Percentiles rank a stretch among this genome's conserved stretches.
Evolutionary conservation across 208 protist genomes (phyloP).

Genomic region (Trypanosoma mega): DNA sequence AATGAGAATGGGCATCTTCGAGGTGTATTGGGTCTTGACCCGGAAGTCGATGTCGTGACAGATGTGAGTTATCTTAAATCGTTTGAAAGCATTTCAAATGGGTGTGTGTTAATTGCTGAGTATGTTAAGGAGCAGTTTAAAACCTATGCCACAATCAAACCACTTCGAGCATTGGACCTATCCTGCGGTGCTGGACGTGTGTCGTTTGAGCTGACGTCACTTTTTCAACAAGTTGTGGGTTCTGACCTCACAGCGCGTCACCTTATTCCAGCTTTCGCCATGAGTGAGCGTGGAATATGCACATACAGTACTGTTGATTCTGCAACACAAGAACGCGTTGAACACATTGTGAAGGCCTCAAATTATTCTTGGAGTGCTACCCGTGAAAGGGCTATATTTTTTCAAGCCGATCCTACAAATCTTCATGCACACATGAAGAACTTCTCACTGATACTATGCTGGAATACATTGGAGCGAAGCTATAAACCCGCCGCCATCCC

Average conservation of each 20-base stretch:
- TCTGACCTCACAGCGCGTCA: conserved; percentile 81
- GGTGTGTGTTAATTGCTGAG: conserved; percentile 69
- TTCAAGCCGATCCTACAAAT: conserved; percentile 88
- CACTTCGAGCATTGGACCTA: conserved; percentile 73
- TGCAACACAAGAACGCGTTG: conserved; percentile 29
- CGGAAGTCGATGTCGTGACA: conserved; percentile 75
- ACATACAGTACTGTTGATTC: conserved; percentile 55
- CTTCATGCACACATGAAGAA: conserved; percentile 78
- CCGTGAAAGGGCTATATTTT: conserved; percentile 74
- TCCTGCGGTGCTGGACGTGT: conserved; percentile 83
- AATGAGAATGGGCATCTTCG: conserved; percentile 24
- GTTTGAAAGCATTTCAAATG: conserved; percentile 64
- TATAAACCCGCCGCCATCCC: conserved; percentile 72
- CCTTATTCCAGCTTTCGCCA: conserved; percentile 84
- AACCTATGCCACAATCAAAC: conserved; percentile 42
- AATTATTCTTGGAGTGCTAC: conserved; percentile 57
- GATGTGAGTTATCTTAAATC: conserved; percentile 68
- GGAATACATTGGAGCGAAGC: conserved; percentile 86
- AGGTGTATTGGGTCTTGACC: conserved; percentile 62
- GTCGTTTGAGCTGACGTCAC: conserved; percentile 74
- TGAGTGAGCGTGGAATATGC: conserved; percentile 77
- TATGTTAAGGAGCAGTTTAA: conserved; percentile 47
- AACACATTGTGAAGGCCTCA: conserved; percentile 33
- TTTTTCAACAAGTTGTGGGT: conserved; percentile 78
- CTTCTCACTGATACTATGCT: conserved; percentile 84